Conservation (phyloP, 169 alveolate genomes). For the Plasmodium falciparum region DNA sequence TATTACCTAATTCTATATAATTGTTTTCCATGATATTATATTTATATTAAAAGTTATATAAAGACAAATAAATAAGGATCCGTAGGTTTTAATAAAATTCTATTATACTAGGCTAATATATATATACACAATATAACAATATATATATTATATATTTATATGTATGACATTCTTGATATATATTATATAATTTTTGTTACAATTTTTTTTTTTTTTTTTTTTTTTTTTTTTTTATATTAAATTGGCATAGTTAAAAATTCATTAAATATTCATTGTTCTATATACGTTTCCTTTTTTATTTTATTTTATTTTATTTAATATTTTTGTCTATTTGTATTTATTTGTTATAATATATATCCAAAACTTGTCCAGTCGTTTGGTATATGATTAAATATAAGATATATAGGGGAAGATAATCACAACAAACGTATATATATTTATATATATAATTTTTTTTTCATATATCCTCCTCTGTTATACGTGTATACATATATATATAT, state of each 20-base stretch:
- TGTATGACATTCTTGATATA: not conserved
- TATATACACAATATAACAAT: too few relatives aligned
- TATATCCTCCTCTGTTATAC: not conserved
- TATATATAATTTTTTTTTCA: slow-evolving; percentile 1
- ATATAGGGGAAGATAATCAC: too few relatives aligned
- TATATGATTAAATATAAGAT: too few relatives aligned
- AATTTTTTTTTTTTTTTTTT: slow-evolving; percentile 16
- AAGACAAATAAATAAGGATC: slow-evolving; percentile 67
- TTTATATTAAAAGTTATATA: slow-evolving; percentile 67
- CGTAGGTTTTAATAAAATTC: slow-evolving; percentile 35
- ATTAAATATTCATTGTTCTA: too few relatives aligned
- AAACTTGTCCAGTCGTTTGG: too few relatives aligned
- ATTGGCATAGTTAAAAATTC: not conserved
- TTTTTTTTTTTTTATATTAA: not conserved
- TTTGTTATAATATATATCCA: not conserved
- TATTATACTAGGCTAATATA: not conserved
- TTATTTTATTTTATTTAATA: slow-evolving; percentile 6
- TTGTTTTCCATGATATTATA: slow-evolving; percentile 23
- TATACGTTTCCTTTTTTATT: not conserved
- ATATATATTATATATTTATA: too few relatives aligned
- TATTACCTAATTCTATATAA: slow-evolving; percentile 17
- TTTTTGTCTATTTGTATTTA: not conserved
- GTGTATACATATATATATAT: not conserved
- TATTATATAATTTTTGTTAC: not conserved
- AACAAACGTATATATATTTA: too few relatives aligned